Base-by-base conservation (phyloP, 352 stramenopile genomes). In the Globisporangium takayamanum region DNA sequence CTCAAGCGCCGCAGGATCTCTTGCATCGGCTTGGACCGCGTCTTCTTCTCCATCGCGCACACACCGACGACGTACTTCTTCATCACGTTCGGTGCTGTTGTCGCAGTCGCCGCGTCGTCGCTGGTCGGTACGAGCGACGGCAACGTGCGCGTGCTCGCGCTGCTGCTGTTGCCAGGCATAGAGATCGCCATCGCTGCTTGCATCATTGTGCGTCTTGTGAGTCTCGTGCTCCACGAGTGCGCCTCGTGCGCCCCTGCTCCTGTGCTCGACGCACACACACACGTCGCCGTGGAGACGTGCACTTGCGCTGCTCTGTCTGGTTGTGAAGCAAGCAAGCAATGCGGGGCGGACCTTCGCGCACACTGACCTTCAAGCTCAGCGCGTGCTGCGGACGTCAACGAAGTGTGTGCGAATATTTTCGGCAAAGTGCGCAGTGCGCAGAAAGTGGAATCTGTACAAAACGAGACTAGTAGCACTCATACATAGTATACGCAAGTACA, bases 1-100 rank as follows among this genome's bases (percentile, higher is more conserved):
- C 78, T 74, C 5, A 99, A 79, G 33, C 95, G 83, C 25, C 80
- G 84, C 26, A 99, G 62, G 66, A 99, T 99, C 70, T 99, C 96
- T 44, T 81, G 77, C 96, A 99, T 99, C 50, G 96, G 95, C 72
- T 99, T 99, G 42, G 87, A 98, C 20, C 80, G 69, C 53, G 96
- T 97, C 79, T 99, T 99, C 74, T 99, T 99, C 73, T 98, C 95
- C 97, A 99, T 99, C 48, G 97, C 97, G 67, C 97, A 99, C 46
- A 99, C 96, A 36, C 96, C 97, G 6, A 99, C 81, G 15, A 93
- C 81, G 60, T 93, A 92, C 63, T 87, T 89, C 39, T 68, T 69
- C 46, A 83, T 50, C 39, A 37, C 41, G 11, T 26, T 28, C 15
- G 53, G 1, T 6, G 46, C 22, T 14, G 46, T 22, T 22, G 22